These are phyloP conservation scores for Camptophora hylomeconis DNA, from an alignment of 2,329 filamentous ascomycete species.

Conservation along the genomic window DNA sequence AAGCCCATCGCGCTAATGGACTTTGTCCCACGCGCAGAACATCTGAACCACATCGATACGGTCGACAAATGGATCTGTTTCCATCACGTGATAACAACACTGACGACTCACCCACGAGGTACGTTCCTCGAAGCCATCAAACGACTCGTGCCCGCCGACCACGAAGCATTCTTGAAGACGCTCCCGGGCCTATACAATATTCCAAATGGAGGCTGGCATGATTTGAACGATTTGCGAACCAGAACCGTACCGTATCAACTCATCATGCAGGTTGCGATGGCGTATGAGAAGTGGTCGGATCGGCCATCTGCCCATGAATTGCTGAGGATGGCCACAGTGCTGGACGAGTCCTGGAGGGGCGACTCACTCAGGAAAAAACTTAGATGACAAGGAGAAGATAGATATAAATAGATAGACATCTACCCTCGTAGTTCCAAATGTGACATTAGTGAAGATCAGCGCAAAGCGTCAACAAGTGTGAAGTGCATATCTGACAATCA, in stretches of 20 bases:
- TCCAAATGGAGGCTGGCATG: conserved; percentile 13
- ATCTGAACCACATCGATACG: conserved; percentile 37
- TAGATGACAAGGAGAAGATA: neutral
- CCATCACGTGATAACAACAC: conserved; percentile 8
- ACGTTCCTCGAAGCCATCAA: conserved; percentile 8
- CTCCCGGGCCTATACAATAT: conserved; percentile 13
- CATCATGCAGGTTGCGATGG: conserved; percentile 16
- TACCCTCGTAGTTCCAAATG: neutral
- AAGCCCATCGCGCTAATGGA: conserved; percentile 24
- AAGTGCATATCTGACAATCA: neutral
- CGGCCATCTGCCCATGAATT: conserved; percentile 10
- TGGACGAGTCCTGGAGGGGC: neutral
- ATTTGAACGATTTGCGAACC: conserved; percentile 11
- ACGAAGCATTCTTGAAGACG: conserved; percentile 13
- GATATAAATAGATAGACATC: neutral
- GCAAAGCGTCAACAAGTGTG: neutral
- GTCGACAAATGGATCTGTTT: conserved; percentile 14
- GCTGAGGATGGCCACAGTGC: conserved; percentile 4
- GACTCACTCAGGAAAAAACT: neutral
- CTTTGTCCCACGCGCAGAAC: conserved; percentile 44
- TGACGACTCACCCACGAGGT: conserved; percentile 4
- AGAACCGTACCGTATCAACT: conserved; percentile 11
- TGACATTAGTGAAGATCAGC: neutral
- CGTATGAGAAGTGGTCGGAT: conserved; percentile 16
- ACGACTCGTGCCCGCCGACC: conserved; percentile 7